Evolutionary conservation across 768 basidiomycete species (phyloP).

Genomic region (Vararia minispora): DNA sequence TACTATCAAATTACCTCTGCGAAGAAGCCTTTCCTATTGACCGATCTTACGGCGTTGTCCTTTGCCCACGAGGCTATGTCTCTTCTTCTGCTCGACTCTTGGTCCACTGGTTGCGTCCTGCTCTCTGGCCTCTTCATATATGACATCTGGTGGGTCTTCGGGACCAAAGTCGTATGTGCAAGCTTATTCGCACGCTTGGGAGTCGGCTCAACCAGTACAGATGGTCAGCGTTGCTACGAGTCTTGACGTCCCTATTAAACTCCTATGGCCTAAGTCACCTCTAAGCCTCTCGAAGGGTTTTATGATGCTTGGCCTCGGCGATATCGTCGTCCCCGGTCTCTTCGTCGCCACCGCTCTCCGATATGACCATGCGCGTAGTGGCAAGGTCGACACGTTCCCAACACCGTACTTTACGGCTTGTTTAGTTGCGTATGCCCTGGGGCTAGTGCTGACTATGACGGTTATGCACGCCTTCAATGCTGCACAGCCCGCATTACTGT

Average conservation of each 20-base stretch:
- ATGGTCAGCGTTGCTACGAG: conserved; percentile 91
- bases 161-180: conserved; percentile 66
- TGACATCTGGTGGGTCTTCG: conserved; percentile 94
- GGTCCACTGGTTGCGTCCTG: conserved; percentile 75
- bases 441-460: conserved; percentile 63
- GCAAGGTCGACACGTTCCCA: too few species aligned
- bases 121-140: conserved; percentile 83
- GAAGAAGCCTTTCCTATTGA: conserved; percentile 57
- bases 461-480: conserved; percentile 72
- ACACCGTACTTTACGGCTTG: conserved; percentile 63
- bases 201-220: conserved; percentile 24
- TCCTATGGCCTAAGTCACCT: conserved; percentile 73
- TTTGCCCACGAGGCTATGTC: conserved; percentile 74
- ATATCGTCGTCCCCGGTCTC: conserved; percentile 57
- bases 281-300: conserved; percentile 46
- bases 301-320: conserved; percentile 89
- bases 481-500: conserved; percentile 89
- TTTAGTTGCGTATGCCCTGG: conserved; percentile 61
- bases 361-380: conserved; percentile 62
- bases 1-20: conserved; percentile 35
- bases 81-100: conserved; percentile 78
- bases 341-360: conserved; percentile 82
- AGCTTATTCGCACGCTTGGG: not conserved
- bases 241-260: conserved; percentile 88
- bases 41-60: conserved; percentile 63